A percentile compares a stretch with the other conserved stretches of the same genome.
Conservation (phyloP, 371 early-diverging fungal genomes). For the Chytridium lagenaria region DNA sequence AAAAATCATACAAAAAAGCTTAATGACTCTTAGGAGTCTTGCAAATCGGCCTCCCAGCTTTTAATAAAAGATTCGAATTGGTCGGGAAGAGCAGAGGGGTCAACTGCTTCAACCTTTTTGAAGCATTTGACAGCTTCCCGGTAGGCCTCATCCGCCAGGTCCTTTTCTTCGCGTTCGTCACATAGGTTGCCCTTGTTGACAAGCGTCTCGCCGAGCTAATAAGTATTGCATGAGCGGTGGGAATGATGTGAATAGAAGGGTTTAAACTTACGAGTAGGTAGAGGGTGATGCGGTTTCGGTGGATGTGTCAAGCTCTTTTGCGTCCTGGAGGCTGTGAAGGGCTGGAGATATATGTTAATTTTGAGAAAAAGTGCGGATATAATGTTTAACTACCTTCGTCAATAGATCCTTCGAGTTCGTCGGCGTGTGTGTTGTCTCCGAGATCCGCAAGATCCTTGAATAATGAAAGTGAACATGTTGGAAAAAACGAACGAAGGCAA, state of each 20-base stretch:
- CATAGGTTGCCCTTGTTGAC: constrained; percentile 50
- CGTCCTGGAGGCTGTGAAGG: neutral
- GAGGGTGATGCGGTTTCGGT: neutral
- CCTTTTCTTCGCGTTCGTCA: constrained; percentile 39
- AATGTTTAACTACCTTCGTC: constrained; percentile 7
- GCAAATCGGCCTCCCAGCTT: constrained; percentile 47
- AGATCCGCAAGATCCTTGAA: neutral
- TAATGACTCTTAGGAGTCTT: constrained; percentile 1
- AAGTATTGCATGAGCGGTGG: neutral
- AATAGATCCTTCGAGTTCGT: constrained; percentile 1
- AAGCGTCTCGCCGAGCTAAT: constrained; percentile 44
- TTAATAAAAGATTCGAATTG: constrained; percentile 49
- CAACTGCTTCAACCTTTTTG: constrained; percentile 35
- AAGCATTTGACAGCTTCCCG: constrained; percentile 46
- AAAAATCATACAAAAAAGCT: no score
- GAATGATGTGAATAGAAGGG: no score
- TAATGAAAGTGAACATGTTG: no score
- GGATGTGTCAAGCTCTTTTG: neutral
- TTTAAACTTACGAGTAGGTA: neutral
- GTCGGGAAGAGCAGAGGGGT: constrained; percentile 43
- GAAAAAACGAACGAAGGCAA: neutral
- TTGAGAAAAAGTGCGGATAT: neutral
- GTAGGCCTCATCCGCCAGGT: constrained; percentile 37
- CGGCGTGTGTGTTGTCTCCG: neutral
- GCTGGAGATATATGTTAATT: neutral